Conservation (phyloP, 2,329 filamentous ascomycete genomes). For the Aphanoascus verrucosus region DNA sequence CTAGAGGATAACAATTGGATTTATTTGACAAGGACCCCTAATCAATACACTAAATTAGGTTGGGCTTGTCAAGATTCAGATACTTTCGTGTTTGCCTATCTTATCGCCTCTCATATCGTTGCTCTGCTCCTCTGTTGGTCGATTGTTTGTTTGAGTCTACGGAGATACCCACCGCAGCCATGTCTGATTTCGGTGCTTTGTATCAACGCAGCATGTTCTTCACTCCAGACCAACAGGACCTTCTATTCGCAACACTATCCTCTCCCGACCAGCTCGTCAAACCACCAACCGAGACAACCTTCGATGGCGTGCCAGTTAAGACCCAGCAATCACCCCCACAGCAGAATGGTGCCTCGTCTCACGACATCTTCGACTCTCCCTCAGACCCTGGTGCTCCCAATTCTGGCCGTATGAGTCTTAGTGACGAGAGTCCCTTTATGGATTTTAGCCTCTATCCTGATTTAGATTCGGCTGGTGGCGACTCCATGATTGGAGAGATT, state of each 20-base stretch:
- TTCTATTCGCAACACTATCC: conserved; percentile 65
- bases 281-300: conserved; percentile 16
- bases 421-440: conserved; percentile 67
- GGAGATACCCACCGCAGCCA: conserved; percentile 16
- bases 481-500: conserved; percentile 65
- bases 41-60: too few species aligned
- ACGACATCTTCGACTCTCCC: conserved; percentile 26
- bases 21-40: too few species aligned
- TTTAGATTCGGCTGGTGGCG: conserved; percentile 54
- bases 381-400: conserved; percentile 29
- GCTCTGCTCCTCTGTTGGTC: not conserved
- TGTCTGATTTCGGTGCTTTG: conserved; percentile 32
- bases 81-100: too few species aligned
- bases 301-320: conserved; percentile 20
- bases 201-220: conserved; percentile 53
- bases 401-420: conserved; percentile 42
- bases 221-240: conserved; percentile 63
- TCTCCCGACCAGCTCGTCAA: conserved; percentile 48
- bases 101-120: not conserved
- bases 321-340: conserved; percentile 20
- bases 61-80: too few species aligned
- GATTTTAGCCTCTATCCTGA: conserved; percentile 75
- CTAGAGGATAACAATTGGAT: too few species aligned
- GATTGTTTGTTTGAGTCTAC: not conserved
- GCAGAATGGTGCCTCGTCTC: conserved; percentile 11